phyloP scores from a whole-genome alignment of 176 grass and related monocot species.

The Avena eriantha region DNA sequence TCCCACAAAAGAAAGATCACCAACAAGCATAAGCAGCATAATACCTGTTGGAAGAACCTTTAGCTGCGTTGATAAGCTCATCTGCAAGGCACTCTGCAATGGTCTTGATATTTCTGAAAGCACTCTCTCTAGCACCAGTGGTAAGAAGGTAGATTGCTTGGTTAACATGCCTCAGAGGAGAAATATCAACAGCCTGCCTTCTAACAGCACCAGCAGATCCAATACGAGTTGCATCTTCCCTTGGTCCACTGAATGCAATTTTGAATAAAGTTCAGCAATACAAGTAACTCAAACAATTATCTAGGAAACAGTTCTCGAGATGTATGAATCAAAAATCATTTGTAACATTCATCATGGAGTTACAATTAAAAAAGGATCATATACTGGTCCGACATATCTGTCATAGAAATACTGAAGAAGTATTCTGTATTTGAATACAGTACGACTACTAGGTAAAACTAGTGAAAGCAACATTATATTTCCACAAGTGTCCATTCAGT shows the following conservation, averaged over 20 bases:
- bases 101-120: constrained; percentile 88
- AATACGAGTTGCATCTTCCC: constrained; percentile 78
- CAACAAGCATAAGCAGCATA: not conserved
- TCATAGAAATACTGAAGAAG: not conserved
- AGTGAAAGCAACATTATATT: not conserved
- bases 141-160: constrained; percentile 85
- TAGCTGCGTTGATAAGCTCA: constrained; percentile 80
- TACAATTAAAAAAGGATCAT: not conserved
- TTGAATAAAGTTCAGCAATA: not conserved
- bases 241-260: constrained; percentile 43
- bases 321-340: not conserved
- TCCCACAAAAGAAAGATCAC: not conserved
- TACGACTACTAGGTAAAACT: not conserved
- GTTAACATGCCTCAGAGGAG: constrained; percentile 74
- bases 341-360: constrained; percentile 2
- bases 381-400: not conserved
- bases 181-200: constrained; percentile 90
- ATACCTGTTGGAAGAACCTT: constrained; percentile 83
- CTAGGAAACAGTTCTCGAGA: not conserved
- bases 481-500: not conserved
- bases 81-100: constrained; percentile 84
- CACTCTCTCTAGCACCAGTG: constrained; percentile 77
- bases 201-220: constrained; percentile 89
- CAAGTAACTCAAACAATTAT: not conserved
- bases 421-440: not conserved